Percentiles rank a stretch among this genome's conserved stretches.
Conservation (phyloP, 768 basidiomycete species). For the Pulveroboletus ravenelii region DNA sequence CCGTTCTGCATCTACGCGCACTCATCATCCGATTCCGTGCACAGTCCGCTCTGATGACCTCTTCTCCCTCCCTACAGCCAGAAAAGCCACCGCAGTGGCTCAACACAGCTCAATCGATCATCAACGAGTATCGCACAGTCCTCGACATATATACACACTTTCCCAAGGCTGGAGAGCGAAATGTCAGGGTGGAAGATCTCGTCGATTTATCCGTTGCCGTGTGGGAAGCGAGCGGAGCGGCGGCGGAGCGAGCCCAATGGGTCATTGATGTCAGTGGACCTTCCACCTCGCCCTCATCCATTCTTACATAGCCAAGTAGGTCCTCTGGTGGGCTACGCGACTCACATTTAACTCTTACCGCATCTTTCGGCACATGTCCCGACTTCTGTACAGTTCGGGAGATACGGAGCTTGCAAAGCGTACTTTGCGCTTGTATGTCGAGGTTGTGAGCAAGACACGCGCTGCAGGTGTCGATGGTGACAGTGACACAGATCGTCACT, state of each 20-base stretch:
- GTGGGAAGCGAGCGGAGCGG: conserved; percentile 72
- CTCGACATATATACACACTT: conserved; percentile 68
- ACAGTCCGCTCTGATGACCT: conserved; percentile 11
- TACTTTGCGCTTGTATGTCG: conserved; percentile 75
- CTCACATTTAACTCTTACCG: conserved; percentile 91
- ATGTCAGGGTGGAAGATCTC: conserved; percentile 77
- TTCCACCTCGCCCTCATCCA: neutral
- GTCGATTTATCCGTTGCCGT: conserved; percentile 74
- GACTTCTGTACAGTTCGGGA: conserved; percentile 59
- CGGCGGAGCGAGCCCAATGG: conserved; percentile 65
- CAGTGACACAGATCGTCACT: conserved; percentile 61
- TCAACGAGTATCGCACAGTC: conserved; percentile 67
- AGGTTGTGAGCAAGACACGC: conserved; percentile 79
- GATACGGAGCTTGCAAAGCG: conserved; percentile 63
- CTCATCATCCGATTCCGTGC: conserved; percentile 49
- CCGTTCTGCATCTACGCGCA: conserved; percentile 68
- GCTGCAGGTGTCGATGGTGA: conserved; percentile 45
- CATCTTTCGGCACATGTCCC: conserved; percentile 79
- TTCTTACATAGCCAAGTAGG: conserved; percentile 36
- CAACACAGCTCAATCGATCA: conserved; percentile 56
- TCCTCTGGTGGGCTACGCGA: conserved; percentile 91
- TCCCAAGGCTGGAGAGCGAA: conserved; percentile 76
- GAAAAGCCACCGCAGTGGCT: conserved; percentile 52
- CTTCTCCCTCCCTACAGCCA: conserved; percentile 18
- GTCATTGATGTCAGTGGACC: conserved; percentile 65